Conservation (phyloP, 2,329 filamentous ascomycete genomes). For the Calcarisporium arbuscula region DNA sequence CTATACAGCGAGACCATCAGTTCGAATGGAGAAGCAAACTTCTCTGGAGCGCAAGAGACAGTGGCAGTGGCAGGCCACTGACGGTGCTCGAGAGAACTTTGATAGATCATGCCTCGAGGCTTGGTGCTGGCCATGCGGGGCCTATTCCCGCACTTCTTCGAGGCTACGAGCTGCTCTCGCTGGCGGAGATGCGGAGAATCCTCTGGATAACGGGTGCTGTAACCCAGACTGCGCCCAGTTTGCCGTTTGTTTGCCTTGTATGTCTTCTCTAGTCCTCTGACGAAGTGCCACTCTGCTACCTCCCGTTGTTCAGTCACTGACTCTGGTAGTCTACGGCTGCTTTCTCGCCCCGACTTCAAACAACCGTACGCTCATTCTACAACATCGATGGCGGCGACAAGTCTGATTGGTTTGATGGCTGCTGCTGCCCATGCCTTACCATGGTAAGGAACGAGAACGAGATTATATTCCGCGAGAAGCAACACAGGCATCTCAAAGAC, state of each 20-base stretch:
- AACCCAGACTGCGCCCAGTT: constrained; percentile 19
- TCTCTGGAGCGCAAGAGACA: constrained; percentile 5
- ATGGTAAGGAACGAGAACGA: constrained; percentile 25
- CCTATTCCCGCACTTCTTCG: constrained; percentile 20
- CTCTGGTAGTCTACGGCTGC: constrained; percentile 22
- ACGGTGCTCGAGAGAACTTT: constrained; percentile 2
- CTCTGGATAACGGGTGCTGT: constrained; percentile 11
- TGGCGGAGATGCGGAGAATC: constrained; percentile 12
- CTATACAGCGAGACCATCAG: constrained; percentile 8
- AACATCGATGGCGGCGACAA: constrained; percentile 19
- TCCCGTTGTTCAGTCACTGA: constrained; percentile 2
- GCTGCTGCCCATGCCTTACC: constrained; percentile 20
- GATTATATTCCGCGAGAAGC: constrained; percentile 22
- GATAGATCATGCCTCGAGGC: constrained; percentile 9
- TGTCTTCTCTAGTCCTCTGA: constrained; percentile 3
- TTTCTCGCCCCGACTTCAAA: constrained; percentile 22
- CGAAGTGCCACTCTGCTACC: not conserved
- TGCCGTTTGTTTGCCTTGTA: constrained; percentile 20
- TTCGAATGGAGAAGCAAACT: constrained; percentile 15
- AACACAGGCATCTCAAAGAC: constrained; percentile 7
- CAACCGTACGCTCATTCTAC: constrained; percentile 24
- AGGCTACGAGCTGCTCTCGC: constrained; percentile 16
- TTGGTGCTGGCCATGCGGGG: constrained; percentile 17
- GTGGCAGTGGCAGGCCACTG: constrained; percentile 13
- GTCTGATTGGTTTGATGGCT: constrained; percentile 19